Evolutionary conservation across 1,284 basidiomycete genomes (phyloP), one percentile per base, ranked within the genome.

Genomic region (Trametes pubescens): DNA sequence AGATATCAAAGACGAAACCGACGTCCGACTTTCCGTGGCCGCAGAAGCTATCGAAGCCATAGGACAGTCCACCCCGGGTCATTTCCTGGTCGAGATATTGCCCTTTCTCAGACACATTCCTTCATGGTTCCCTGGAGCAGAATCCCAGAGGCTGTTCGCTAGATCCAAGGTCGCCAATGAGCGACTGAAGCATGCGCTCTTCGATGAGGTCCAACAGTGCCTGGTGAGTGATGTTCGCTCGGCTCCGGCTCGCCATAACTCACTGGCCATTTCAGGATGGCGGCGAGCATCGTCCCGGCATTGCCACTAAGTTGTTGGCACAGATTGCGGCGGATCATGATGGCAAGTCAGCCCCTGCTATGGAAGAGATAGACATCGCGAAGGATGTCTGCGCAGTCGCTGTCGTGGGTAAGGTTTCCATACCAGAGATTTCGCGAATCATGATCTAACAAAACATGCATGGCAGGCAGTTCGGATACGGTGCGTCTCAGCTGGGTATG

Each of bases 81-180:
- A 34, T 38, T 70, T 65, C 32, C 55, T 34, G 43, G 61, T 71
- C 1, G 61, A 70, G 11, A 64, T 56, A 7, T 61, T 69, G 1
- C 65, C 69, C 2, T 64, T 66, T 29, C 56, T 69, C 5, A 44
- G 59, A 7, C 53, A 69, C 43, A 24, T 69, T 0, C 69, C 69
- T 1, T 8, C 58, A 2, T 71, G 64, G 68, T 47, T 66, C 16
- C 69, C 69, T 6, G 67, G 67, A 1, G 53, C 65, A 1, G 44
- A 32, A 1, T 64, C 56, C 24, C 58, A 67, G 21, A 64, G 57
- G 22, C n/a, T 54, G 1, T 55, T 57, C 2, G 59, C 48, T 1
- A 24, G 43, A 1, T 69, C 59, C 37, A 62, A 51, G 34, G 51
- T 29, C 10, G 43, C 51, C 26, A 32, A 46, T 16, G n/a, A 35